Evolutionary conservation across 257 asterid species (phyloP).

Genomic region (Solanum etuberosum): DNA sequence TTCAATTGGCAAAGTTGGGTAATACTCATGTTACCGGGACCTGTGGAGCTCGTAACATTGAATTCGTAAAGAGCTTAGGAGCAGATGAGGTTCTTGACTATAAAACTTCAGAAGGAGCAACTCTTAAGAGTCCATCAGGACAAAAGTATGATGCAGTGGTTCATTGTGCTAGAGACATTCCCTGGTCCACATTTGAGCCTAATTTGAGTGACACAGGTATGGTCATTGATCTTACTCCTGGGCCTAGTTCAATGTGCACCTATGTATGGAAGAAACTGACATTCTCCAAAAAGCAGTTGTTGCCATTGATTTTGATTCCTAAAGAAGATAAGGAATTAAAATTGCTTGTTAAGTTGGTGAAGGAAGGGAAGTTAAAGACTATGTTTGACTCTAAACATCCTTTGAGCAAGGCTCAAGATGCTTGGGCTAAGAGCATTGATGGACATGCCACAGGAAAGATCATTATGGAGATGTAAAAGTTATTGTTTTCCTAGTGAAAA

Average conservation of each 20-base stretch:
- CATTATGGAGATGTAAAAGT: conserved; percentile 12
- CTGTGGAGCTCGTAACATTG: conserved; percentile 53
- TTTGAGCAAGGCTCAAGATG: conserved; percentile 44
- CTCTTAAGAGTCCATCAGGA: conserved; percentile 62
- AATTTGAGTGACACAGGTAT: conserved; percentile 32
- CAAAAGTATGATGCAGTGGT: conserved; percentile 46
- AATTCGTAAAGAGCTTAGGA: conserved; percentile 47
- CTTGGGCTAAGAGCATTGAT: conserved; percentile 52
- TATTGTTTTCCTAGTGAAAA: not conserved
- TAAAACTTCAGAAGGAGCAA: conserved; percentile 50
- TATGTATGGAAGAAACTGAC: conserved; percentile 40
- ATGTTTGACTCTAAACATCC: conserved; percentile 37
- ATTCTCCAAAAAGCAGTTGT: conserved; percentile 36
- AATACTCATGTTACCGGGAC: conserved; percentile 59
- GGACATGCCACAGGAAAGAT: conserved; percentile 65
- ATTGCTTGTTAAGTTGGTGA: conserved; percentile 35
- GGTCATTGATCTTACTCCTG: conserved; percentile 53
- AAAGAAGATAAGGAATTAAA: conserved; percentile 25
- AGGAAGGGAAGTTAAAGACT: conserved; percentile 43
- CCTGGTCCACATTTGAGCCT: conserved; percentile 55
- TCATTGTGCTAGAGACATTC: conserved; percentile 38
- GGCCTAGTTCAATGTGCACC: conserved; percentile 39
- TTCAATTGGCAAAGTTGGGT: conserved; percentile 63
- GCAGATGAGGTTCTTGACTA: conserved; percentile 70
- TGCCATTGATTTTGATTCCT: conserved; percentile 33